phyloP scores from a whole-genome alignment of 208 protist species.

The Trypanosomatidae sp. region DNA sequence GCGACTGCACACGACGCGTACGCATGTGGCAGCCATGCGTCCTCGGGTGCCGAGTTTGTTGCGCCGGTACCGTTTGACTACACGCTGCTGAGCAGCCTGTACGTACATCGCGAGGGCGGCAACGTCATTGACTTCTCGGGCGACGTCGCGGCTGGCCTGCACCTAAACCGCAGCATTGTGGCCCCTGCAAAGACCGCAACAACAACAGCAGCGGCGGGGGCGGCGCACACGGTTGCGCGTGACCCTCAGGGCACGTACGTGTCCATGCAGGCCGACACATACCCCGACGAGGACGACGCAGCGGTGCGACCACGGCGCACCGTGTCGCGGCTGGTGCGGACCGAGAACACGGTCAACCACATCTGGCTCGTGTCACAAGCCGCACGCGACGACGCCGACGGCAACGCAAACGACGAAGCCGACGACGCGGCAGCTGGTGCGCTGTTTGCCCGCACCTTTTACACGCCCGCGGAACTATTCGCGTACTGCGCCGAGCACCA shows the following conservation, averaged over 20 bases:
- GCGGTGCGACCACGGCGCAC: not conserved
- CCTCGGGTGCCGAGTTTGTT: not conserved
- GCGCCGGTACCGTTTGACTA: constrained; percentile 44
- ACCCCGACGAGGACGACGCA: constrained; percentile 8
- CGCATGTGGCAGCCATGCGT: not conserved
- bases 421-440: too few relatives aligned
- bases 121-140: constrained; percentile 76
- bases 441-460: constrained; percentile 51
- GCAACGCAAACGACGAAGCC: too few relatives aligned
- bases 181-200: constrained; percentile 7
- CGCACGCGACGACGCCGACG: constrained; percentile 5
- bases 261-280: constrained; percentile 22
- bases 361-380: constrained; percentile 64
- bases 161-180: too few relatives aligned
- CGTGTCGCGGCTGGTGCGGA: constrained; percentile 12
- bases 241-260: constrained; percentile 19
- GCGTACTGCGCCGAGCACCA: constrained; percentile 18
- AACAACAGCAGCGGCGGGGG: constrained; percentile 19
- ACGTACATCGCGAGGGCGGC: constrained; percentile 54
- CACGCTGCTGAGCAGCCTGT: constrained; percentile 47
- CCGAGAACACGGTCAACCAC: constrained; percentile 49
- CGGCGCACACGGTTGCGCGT: not conserved
- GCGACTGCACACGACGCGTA: too few relatives aligned
- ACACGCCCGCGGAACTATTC: constrained; percentile 19
- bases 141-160: constrained; percentile 3